Evolutionary conservation across 2,329 filamentous ascomycete species (phyloP), one percentile per base, ranked within the genome.

Genomic region (Sclerotinia glacialis): DNA sequence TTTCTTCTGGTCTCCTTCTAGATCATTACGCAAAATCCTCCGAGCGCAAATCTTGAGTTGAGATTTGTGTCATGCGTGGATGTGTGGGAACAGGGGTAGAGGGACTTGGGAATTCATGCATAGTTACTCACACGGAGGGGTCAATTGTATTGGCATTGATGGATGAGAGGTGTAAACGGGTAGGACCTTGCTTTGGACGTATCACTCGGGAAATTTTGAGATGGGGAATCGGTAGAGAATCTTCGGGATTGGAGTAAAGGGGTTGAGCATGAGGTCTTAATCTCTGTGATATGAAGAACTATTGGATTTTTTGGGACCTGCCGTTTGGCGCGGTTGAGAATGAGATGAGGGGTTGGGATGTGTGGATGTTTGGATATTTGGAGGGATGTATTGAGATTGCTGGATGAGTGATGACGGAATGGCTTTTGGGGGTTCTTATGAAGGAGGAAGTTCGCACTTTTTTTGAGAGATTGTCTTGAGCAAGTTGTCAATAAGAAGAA

Each of bases 61-160:
- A 42, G 34, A 42, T 53, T 28, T n/a, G 42, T 49, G 34, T 58
- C 23, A 65, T 65, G 62, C 62, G 62, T 56, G n/a, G 16, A 18
- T n/a, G 62, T 14, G 26, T 31, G 58, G 58, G 44, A 34, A 50
- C 62, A 59, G 40, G 62, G 62, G 54, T 59, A 12, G 11, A 5
- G 18, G 34, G n/a, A 34, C 52, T 49, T 65, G 62, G 31, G 16
- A 2, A 42, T 65, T 65, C 62, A 65, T 65, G 62, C 62, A 59
- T 23, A 12, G 21, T 23, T 28, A 28, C 28, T 42, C 2, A 34
- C 31, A 28, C 5, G n/a, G n/a, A 31, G 53, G 62, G 52, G 31
- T 18, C 21, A 34, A 4, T n/a, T 14, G 28, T 5, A 44, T 31
- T 44, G 40, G 52, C 62, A 65, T 65, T 31, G 23, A 65, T 65